phyloP scores from a whole-genome alignment of 164 flowering plant species.

The Stephania cephalantha region DNA sequence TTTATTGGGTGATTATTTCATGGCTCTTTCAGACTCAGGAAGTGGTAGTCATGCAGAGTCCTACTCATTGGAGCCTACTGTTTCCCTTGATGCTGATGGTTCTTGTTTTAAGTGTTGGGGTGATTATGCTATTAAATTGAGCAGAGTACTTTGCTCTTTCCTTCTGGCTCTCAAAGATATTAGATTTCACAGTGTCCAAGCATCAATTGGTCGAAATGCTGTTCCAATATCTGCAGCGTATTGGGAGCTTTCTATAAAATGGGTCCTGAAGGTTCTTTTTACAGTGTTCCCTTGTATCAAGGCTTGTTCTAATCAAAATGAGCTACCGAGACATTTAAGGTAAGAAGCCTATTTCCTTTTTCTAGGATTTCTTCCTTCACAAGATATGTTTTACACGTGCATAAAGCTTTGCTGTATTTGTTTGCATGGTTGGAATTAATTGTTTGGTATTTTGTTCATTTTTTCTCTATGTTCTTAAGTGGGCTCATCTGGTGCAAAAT shows the following conservation, averaged over 20 bases:
- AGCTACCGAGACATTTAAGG: conserved; percentile 70
- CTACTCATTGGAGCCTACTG: conserved; percentile 14
- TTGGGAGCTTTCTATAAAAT: conserved; percentile 75
- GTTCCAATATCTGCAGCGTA: conserved; percentile 48
- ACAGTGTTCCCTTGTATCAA: conserved; percentile 75
- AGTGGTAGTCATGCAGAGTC: conserved; percentile 18
- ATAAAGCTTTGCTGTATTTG: neutral
- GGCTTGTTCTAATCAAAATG: conserved; percentile 70
- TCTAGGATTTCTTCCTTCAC: neutral
- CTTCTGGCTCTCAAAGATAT: conserved; percentile 49
- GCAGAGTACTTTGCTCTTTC: conserved; percentile 69
- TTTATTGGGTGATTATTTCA: conserved; percentile 20
- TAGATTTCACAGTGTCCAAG: conserved; percentile 28
- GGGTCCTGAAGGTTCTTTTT: conserved; percentile 77
- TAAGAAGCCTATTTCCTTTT: conserved; percentile 18
- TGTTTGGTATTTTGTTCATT: neutral
- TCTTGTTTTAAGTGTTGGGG: conserved; percentile 46
- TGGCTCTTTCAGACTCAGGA: conserved; percentile 19
- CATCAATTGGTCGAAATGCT: conserved; percentile 34
- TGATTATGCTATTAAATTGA: conserved; percentile 59
- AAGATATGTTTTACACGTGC: neutral
- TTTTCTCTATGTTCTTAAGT: neutral
- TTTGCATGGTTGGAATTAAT: neutral
- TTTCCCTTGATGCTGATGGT: conserved; percentile 19
- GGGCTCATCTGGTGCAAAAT: neutral